Evolutionary conservation across 306 rosid genomes (phyloP).

Genomic region (Myrica gale): DNA sequence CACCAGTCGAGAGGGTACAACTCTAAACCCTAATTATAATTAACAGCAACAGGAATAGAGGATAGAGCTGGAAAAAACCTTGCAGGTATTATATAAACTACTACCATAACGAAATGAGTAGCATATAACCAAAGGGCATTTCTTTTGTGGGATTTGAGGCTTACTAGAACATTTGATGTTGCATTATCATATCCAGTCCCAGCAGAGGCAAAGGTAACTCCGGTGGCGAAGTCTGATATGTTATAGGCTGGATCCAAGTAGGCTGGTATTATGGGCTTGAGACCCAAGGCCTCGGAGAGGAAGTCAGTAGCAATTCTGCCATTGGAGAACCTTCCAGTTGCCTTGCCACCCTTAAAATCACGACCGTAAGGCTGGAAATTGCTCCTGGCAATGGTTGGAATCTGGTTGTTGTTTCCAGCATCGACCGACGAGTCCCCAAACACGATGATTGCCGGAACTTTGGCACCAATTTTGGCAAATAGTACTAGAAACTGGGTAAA

Average conservation of each 20-base stretch:
- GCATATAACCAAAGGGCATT: neutral
- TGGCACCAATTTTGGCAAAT: conserved; percentile 22
- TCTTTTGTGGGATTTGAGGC: conserved; percentile 10
- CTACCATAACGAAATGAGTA: neutral
- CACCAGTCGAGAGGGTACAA: neutral
- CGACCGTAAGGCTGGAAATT: conserved; percentile 91
- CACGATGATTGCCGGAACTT: conserved; percentile 66
- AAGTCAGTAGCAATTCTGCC: conserved; percentile 81
- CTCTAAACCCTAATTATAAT: no score
- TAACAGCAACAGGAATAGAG: no score
- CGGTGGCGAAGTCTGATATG: conserved; percentile 72
- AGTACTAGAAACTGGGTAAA: conserved; percentile 20
- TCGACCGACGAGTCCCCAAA: conserved; percentile 92
- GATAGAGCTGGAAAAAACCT: no score
- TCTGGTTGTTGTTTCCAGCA: conserved; percentile 89
- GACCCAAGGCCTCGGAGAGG: conserved; percentile 61
- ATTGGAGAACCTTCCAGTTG: conserved; percentile 85
- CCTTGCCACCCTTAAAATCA: conserved; percentile 62
- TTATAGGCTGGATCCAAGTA: conserved; percentile 77
- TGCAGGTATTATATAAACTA: neutral
- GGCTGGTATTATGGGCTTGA: conserved; percentile 60
- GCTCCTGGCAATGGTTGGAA: conserved; percentile 78
- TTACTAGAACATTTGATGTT: conserved; percentile 79
- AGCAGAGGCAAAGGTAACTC: conserved; percentile 89
- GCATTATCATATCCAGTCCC: conserved; percentile 90